Conservation (phyloP, 768 basidiomycete genomes). For the Termitomyces sp. region DNA sequence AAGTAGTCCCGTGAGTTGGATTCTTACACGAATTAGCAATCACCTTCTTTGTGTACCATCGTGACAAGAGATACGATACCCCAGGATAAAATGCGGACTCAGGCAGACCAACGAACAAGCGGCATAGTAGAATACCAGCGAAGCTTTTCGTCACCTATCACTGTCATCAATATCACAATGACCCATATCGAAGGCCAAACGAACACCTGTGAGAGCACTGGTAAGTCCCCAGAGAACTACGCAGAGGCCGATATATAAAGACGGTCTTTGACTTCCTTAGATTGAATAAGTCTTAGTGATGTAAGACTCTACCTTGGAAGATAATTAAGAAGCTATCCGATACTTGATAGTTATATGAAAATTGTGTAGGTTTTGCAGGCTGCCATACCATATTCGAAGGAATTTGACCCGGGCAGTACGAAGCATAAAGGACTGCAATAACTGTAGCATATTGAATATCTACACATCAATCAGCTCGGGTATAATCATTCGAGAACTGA, state of each 20-base stretch:
- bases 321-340: slow-evolving; percentile 47
- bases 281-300: neutral
- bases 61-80: slow-evolving; percentile 41
- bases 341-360: neutral
- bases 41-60: slow-evolving; percentile 60
- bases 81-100: slow-evolving; percentile 72
- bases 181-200: slow-evolving; percentile 8
- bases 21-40: neutral
- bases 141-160: slow-evolving; percentile 51
- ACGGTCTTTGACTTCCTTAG: slow-evolving; percentile 39
- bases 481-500: neutral
- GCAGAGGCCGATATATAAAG: slow-evolving; percentile 57
- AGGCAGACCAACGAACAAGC: slow-evolving; percentile 61
- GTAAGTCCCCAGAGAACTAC: slow-evolving; percentile 63
- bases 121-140: slow-evolving; percentile 50
- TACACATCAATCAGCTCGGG: slow-evolving; percentile 21
- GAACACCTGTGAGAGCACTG: slow-evolving; percentile 60
- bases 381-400: slow-evolving; percentile 60
- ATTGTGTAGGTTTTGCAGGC: too few relatives aligned
- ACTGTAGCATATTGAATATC: slow-evolving; percentile 52
- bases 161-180: neutral
- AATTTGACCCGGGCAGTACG: slow-evolving; percentile 62
- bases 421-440: slow-evolving; percentile 52
- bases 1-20: neutral
- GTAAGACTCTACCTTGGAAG: slow-evolving; percentile 38